Base-by-base conservation (phyloP, 163 green algal genomes). In the Scenedesmus sp. region DNA sequence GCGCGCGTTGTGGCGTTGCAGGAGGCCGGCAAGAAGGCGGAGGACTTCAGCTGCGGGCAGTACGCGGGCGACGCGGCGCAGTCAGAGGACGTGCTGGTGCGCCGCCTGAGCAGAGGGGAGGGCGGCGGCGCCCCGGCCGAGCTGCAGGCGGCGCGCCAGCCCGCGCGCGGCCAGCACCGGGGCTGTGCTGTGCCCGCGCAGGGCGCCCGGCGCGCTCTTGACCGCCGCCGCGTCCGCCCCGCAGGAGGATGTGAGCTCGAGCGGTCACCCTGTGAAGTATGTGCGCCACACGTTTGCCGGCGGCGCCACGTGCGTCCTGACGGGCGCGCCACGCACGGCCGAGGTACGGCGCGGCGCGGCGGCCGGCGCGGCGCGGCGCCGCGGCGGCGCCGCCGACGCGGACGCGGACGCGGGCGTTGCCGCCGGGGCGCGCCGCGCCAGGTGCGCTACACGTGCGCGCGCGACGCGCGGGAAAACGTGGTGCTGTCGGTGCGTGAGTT, bases 401-500 rank as follows among this genome's bases (percentile, higher is more conserved):
- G n/a, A n/a, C n/a, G n/a, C n/a, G n/a, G n/a, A n/a, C n/a, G n/a
- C n/a, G n/a, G n/a, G n/a, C n/a, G n/a, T n/a, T n/a, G n/a, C n/a
- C n/a, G n/a, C n/a, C n/a, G n/a, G n/a, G n/a, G n/a, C n/a, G n/a
- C n/a, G n/a, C n/a, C n/a, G n/a, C n/a, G 4, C 31, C 74, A 90
- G 88, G 87, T 94, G 24, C 84, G 86, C 7, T 95, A 87, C 76
- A 85, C 83, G 0, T 96, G 92, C 65, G 51, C 80, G 20, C 66
- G 77, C 10, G 83, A 78, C 31, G 63, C 22, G 0, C 62, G 78
- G 14, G 85, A 89, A 39, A 89, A 88, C 65, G 26, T 78, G 20
- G 75, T 96, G 7, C 60, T 84, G 9, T 83, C 83, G 1, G 70
- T 95, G 58, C 83, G 86, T 67, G 92, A 96, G 83, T 91, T 89